Evolutionary conservation across 2,329 filamentous ascomycete species (phyloP), one percentile per base, ranked within the genome.

Genomic region (Curvularia sp.): DNA sequence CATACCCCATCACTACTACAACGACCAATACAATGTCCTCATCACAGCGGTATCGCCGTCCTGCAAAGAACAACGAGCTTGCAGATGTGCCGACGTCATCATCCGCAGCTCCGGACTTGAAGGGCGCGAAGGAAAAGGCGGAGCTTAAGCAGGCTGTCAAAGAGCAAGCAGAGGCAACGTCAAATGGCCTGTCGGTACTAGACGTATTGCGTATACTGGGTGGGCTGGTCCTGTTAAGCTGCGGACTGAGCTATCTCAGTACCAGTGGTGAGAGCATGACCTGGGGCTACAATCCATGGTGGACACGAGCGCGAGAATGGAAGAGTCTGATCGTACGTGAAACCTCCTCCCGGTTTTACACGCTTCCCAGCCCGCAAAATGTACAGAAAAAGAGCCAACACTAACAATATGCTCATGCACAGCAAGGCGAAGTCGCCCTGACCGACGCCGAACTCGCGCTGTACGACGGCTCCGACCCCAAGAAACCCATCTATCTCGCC

Each of bases 401-500:
- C 54, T 53, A 53, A 49, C 36, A 12, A 12, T 13, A n/a, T 30
- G 3, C 25, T 7, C 25, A 7, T 27, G 25, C 42, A 6, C 49
- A 83, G 81, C 74, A 77, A 63, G 81, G 82, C 3, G 90, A 92
- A 13, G 62, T 91, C 49, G 80, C 84, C 73, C 83, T 98, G 38
- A 97, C 92, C 1, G 89, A 90, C 55, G 81, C 83, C 19, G 83
- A 97, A 76, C 88, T 99, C 48, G 77, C 84, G 45, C 76, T 81
- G 49, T 96, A 90, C 83, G 89, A 96, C 79, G 96, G 95, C 79
- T 84, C 81, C 57, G 88, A 97, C 77, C 81, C 87, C 9, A 76
- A 79, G 7, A 87, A 89, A 59, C 95, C 95, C 6, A 87, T 98
- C 75, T 96, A 97, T 81, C 85, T 99, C 55, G 92, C 93, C 62